A percentile compares a stretch with the other conserved stretches of the same genome.
Evolutionary conservation across 2,329 filamentous ascomycete species (phyloP).

Genomic region (Cladosporium sp.): DNA sequence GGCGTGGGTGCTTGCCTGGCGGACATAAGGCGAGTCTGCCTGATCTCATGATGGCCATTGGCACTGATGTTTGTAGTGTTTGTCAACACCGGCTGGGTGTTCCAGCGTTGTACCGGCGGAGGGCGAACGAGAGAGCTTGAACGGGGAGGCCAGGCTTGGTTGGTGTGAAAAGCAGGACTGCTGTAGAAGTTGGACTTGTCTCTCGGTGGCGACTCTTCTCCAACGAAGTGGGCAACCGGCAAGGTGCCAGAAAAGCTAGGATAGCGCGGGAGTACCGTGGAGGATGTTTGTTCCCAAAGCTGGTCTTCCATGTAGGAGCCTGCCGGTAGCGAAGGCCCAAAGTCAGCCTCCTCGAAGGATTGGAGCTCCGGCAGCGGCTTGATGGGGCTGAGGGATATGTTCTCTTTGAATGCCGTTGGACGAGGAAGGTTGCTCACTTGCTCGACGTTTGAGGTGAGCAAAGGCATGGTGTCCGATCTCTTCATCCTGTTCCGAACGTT

Average conservation of each 20-base stretch:
- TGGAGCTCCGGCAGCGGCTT: constrained; percentile 22
- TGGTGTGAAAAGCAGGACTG: constrained; percentile 23
- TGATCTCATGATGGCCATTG: constrained; percentile 25
- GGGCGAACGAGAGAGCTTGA: constrained; percentile 6
- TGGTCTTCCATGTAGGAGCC: constrained; percentile 16
- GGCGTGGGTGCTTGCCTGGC: constrained; percentile 27
- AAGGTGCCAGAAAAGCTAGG: constrained; percentile 4
- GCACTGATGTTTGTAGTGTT: constrained; percentile 21
- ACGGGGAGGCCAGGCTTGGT: constrained; percentile 5
- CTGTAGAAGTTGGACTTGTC: constrained; percentile 17
- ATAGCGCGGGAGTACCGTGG: neutral
- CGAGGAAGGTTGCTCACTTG: constrained; percentile 17
- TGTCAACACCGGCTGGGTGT: constrained; percentile 28
- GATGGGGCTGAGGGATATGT: constrained; percentile 26
- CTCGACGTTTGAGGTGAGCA: constrained; percentile 21
- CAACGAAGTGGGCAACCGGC: neutral
- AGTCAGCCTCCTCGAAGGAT: constrained; percentile 15
- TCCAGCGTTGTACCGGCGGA: constrained; percentile 25
- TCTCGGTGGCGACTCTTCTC: neutral
- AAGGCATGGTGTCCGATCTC: constrained; percentile 32
- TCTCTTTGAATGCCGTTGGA: constrained; percentile 31
- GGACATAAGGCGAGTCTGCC: constrained; percentile 28
- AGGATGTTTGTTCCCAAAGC: constrained; percentile 7
- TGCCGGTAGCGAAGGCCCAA: constrained; percentile 15
- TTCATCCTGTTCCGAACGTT: constrained; percentile 20